Percentiles rank a stretch among this genome's conserved stretches.
Conservation (phyloP, 139 green algal species). For the Zygnema cylindricum region DNA sequence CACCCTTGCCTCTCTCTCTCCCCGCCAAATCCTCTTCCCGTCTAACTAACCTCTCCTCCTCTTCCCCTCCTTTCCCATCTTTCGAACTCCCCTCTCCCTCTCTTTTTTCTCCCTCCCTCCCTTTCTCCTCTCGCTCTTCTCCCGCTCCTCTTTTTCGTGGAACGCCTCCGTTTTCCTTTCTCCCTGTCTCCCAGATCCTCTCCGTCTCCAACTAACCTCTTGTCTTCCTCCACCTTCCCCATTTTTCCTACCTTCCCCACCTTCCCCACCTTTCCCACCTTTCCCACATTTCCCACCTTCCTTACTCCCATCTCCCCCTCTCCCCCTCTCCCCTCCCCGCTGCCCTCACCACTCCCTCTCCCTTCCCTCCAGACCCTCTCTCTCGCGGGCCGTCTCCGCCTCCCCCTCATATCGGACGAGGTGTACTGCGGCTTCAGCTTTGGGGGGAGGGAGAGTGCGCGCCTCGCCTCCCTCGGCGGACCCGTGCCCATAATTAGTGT, state of each 20-base stretch:
- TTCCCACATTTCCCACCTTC: neutral
- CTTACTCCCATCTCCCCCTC: neutral
- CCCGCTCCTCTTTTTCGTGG: neutral
- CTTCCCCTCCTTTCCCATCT: neutral
- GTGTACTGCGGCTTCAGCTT: conserved; percentile 65
- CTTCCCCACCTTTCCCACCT: neutral
- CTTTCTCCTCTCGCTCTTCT: neutral
- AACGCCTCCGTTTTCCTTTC: neutral
- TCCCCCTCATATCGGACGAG: conserved; percentile 65
- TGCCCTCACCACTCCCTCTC: too few relatives aligned
- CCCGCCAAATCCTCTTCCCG: neutral
- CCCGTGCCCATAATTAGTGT: conserved; percentile 55
- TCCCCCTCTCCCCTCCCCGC: conserved; percentile 32
- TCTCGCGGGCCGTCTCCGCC: neutral
- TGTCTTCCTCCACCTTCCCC: neutral
- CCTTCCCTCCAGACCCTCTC: neutral
- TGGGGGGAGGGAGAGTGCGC: conserved; percentile 23
- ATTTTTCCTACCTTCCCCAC: neutral
- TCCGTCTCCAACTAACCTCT: neutral
- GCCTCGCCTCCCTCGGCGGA: conserved; percentile 11
- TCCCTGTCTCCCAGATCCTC: neutral
- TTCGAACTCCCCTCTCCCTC: neutral
- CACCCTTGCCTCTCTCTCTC: neutral
- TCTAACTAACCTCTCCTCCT: neutral
- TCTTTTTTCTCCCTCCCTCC: neutral